Percentiles rank a stretch among this genome's conserved stretches.
Conservation (phyloP, 257 asterid species). For the Capsicum chinense region DNA sequence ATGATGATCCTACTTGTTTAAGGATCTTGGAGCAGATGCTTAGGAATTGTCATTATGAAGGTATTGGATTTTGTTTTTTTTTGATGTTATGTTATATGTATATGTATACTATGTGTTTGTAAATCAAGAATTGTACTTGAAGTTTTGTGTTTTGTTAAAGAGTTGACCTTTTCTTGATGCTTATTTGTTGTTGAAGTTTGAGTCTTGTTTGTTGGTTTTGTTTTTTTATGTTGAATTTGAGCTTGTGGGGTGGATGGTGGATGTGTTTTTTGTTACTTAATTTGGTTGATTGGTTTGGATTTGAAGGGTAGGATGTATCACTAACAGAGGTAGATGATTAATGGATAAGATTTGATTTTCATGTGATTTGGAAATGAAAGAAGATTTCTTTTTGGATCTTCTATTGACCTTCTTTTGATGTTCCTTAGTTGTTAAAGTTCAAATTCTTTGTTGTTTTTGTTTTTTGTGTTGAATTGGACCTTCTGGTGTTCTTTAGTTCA, state of each 20-base stretch:
- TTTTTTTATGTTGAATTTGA: too few species aligned
- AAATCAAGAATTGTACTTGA: conserved; percentile 15
- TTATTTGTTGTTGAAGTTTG: neutral
- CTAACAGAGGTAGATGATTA: too few species aligned
- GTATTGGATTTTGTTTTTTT: conserved; percentile 36
- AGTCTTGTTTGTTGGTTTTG: too few species aligned
- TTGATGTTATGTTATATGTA: neutral
- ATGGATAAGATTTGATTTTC: too few species aligned
- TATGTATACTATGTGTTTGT: neutral
- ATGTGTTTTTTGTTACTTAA: too few species aligned
- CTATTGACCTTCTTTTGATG: neutral
- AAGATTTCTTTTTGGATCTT: neutral
- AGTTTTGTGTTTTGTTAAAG: neutral
- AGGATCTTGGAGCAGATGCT: conserved; percentile 96
- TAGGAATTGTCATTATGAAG: conserved; percentile 74
- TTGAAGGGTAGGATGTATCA: too few species aligned
- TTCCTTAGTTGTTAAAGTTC: neutral
- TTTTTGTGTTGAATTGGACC: neutral
- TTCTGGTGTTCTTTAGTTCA: conserved; percentile 20
- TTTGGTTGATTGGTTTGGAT: too few species aligned
- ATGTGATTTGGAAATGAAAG: neutral
- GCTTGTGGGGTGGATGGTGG: too few species aligned
- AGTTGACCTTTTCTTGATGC: conserved; percentile 1
- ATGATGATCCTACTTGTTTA: conserved; percentile 93
- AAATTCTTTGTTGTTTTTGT: conserved; percentile 6